Evolutionary conservation across 768 basidiomycete genomes (phyloP).

Genomic region (Boletellus sp.): DNA sequence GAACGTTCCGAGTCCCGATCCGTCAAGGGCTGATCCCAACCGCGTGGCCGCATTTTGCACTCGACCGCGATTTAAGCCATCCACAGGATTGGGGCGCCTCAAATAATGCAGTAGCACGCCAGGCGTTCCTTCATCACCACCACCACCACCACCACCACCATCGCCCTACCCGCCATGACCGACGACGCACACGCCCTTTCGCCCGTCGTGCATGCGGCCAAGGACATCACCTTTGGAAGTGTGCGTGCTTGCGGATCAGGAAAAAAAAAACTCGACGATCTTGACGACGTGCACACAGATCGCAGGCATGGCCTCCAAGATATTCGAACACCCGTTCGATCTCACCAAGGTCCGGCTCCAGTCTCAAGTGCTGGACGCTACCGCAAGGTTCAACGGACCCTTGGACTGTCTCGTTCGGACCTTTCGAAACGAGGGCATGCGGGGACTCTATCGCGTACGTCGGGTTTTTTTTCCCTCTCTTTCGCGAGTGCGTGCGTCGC

Average conservation of each 20-base stretch:
- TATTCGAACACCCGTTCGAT: slow-evolving; percentile 95
- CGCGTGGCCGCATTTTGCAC: slow-evolving; percentile 14
- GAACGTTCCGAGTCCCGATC: slow-evolving; percentile 9
- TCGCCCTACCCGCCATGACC: slow-evolving; percentile 12
- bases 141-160: too few species aligned
- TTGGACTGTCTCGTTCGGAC: slow-evolving; percentile 84
- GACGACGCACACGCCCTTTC: slow-evolving; percentile 18
- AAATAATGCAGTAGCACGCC: slow-evolving; percentile 26
- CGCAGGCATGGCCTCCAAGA: slow-evolving; percentile 81
- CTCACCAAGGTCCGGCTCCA: slow-evolving; percentile 93
- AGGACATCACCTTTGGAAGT: slow-evolving; percentile 57
- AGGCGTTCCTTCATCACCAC: neutral
- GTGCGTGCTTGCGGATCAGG: slow-evolving; percentile 34
- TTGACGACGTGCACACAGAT: slow-evolving; percentile 39
- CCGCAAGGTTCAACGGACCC: slow-evolving; percentile 75
- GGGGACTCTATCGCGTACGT: slow-evolving; percentile 84
- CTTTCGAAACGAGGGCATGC: slow-evolving; percentile 73
- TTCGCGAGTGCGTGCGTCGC: neutral
- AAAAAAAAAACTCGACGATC: neutral
- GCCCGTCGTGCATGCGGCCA: slow-evolving; percentile 26
- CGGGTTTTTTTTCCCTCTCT: neutral
- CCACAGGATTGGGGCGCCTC: slow-evolving; percentile 24
- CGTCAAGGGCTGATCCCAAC: slow-evolving; percentile 4
- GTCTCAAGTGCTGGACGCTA: slow-evolving; percentile 75
- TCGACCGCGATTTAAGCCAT: slow-evolving; percentile 12